Base-by-base conservation (phyloP, 2,329 filamentous ascomycete genomes). In the Zopfia rhizophila region DNA sequence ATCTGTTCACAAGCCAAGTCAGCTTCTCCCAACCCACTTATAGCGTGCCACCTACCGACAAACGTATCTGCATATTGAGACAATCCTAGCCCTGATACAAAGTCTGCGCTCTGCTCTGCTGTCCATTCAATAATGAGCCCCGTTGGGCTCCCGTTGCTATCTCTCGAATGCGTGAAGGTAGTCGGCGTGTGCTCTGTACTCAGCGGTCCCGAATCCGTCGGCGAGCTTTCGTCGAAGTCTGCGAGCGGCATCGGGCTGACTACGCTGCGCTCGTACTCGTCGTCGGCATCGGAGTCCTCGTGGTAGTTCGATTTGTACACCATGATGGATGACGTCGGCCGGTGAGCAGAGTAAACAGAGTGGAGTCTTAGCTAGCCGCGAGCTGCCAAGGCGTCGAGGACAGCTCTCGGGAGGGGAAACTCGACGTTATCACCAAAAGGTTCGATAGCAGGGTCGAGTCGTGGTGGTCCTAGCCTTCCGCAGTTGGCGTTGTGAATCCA, bases 81-180 rank as follows among this genome's bases (percentile, higher is more conserved):
- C 61, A 96, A 75, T 23, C 90, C 90, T 62, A 96, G 82, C 51
- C 85, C 86, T 44, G 85, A 82, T 58, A 97, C 83, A 67, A 95
- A 97, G 63, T 96, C 91, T 56, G 91, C 91, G 73, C 90, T 92
- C 74, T 97, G 91, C 48, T 95, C 90, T 12, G 85, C 87, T 2
- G 86, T 87, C 89, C 89, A 94, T 61, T 91, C 86, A 22, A 85
- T 85, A 59, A 93, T 89, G 65, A 88, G 83, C 35, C 87, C 89
- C 63, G 88, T 86, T 58, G 88, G 88, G 56, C 89, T 78, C 41
- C 82, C 78, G 70, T 88, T 85, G 65, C 80, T 82, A 63, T 82
- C 84, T 21, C 68, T 40, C 67, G 82, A 84, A 62, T 88, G 85
- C 55, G 84, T 86, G 61, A 89, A 90, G 38, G 87, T 91, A 36